These are phyloP conservation scores for Corinectria fuckeliana DNA, from an alignment of 2,329 filamentous ascomycete genomes.

Conservation along the genomic window DNA sequence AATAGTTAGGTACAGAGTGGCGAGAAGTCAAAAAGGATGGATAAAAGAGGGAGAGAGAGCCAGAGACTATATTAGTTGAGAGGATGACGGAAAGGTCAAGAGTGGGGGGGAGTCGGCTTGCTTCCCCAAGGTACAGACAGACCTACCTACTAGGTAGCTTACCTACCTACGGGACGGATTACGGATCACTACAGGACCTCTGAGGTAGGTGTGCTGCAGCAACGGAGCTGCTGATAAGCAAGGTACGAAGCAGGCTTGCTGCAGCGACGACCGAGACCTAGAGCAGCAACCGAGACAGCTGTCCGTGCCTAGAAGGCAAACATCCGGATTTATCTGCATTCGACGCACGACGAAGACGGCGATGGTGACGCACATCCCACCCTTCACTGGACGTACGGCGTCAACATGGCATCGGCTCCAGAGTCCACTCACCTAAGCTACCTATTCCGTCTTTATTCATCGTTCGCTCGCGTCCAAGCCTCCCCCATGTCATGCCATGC, in stretches of 20 bases:
- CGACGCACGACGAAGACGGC: background rate
- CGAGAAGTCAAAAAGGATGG: background rate
- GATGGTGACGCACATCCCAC: background rate
- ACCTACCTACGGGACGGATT: background rate
- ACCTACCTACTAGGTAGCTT: too few relatives aligned
- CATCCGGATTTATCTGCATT: background rate
- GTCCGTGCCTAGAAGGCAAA: too few relatives aligned
- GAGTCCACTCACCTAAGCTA: constrained; percentile 10
- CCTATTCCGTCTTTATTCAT: constrained; percentile 9
- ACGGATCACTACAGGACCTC: background rate
- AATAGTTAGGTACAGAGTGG: background rate
- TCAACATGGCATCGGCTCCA: background rate
- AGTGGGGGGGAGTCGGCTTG: background rate
- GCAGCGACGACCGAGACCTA: background rate
- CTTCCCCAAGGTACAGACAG: too few relatives aligned
- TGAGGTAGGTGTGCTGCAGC: background rate
- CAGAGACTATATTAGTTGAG: background rate
- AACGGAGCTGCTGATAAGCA: background rate
- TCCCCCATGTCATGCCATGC: background rate
- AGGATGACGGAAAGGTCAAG: background rate
- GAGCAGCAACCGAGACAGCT: background rate
- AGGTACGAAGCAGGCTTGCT: too few relatives aligned
- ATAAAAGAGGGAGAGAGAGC: background rate
- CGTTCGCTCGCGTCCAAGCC: background rate
- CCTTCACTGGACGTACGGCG: background rate